Conservation (phyloP, 2,329 filamentous ascomycete species). For the Ophiostoma sp. region DNA sequence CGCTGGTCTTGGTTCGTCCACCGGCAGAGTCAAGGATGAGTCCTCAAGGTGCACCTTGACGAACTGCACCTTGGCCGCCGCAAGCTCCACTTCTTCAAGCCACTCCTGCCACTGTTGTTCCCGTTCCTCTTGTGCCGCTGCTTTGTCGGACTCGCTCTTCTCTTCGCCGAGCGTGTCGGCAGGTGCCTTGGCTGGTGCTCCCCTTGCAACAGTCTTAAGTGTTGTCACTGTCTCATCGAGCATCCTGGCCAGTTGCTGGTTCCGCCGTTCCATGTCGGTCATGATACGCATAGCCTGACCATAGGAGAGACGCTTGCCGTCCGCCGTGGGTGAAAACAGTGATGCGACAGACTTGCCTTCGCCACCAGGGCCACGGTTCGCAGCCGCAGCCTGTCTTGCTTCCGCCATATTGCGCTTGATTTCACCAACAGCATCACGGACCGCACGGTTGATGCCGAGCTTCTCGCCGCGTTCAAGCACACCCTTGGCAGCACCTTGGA, state of each 20-base stretch:
- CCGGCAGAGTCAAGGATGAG: slow-evolving; percentile 39
- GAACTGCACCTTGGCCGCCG: slow-evolving; percentile 64
- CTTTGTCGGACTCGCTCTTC: not conserved
- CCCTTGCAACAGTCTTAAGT: slow-evolving; percentile 61
- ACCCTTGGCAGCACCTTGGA: slow-evolving; percentile 75
- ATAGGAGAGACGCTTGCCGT: slow-evolving; percentile 11
- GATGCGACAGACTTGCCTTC: not conserved
- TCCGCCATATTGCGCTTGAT: slow-evolving; percentile 73
- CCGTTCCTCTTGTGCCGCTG: not conserved
- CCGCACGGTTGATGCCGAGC: slow-evolving; percentile 76
- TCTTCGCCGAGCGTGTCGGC: slow-evolving; percentile 30
- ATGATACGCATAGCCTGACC: slow-evolving; percentile 14
- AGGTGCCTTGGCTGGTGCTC: slow-evolving; percentile 44
- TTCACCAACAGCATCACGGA: slow-evolving; percentile 79
- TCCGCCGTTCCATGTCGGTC: slow-evolving; percentile 54
- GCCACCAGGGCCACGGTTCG: not conserved
- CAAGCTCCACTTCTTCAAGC: slow-evolving; percentile 57
- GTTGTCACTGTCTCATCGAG: slow-evolving; percentile 65
- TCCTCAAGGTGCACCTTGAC: slow-evolving; percentile 64
- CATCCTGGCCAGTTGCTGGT: slow-evolving; percentile 66
- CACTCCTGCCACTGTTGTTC: slow-evolving; percentile 43
- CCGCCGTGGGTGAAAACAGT: not conserved
- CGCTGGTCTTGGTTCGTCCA: slow-evolving; percentile 29
- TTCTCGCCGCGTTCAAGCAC: slow-evolving; percentile 72
- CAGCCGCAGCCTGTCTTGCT: slow-evolving; percentile 45